phyloP scores from a whole-genome alignment of 2,329 filamentous ascomycete genomes.

The Exophiala aquamarina region DNA sequence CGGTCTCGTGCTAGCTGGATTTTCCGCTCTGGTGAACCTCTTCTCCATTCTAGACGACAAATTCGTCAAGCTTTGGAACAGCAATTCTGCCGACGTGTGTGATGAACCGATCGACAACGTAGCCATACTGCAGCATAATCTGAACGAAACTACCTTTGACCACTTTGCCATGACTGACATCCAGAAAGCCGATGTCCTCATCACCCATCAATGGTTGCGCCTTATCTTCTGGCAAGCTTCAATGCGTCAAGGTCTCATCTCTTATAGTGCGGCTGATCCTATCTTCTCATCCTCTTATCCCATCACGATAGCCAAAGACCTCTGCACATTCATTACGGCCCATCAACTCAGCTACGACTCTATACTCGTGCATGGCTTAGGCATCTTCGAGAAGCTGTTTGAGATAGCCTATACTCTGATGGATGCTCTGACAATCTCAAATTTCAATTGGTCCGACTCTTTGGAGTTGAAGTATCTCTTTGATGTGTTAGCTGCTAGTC shows the following conservation, averaged over 20 bases:
- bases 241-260: constrained; percentile 65
- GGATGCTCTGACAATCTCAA: constrained; percentile 29
- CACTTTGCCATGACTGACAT: constrained; percentile 54
- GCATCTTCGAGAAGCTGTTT: constrained; percentile 28
- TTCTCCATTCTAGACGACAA: constrained; percentile 30
- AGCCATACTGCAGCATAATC: constrained; percentile 24
- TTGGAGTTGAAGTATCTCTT: constrained; percentile 26
- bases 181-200: constrained; percentile 66
- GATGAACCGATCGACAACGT: constrained; percentile 26
- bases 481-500: constrained; percentile 24
- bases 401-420: constrained; percentile 28
- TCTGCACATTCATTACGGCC: constrained; percentile 34
- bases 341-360: constrained; percentile 18
- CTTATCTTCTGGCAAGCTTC: constrained; percentile 71
- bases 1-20: constrained; percentile 26
- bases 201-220: constrained; percentile 70
- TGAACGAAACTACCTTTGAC: constrained; percentile 27
- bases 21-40: constrained; percentile 25
- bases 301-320: constrained; percentile 61
- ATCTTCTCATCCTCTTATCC: constrained; percentile 65
- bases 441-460: constrained; percentile 23
- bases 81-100: constrained; percentile 3
- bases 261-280: constrained; percentile 57
- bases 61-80: constrained; percentile 26
- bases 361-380: constrained; percentile 27